phyloP scores from a whole-genome alignment of 768 basidiomycete species.

The Lactarius tabidus region DNA sequence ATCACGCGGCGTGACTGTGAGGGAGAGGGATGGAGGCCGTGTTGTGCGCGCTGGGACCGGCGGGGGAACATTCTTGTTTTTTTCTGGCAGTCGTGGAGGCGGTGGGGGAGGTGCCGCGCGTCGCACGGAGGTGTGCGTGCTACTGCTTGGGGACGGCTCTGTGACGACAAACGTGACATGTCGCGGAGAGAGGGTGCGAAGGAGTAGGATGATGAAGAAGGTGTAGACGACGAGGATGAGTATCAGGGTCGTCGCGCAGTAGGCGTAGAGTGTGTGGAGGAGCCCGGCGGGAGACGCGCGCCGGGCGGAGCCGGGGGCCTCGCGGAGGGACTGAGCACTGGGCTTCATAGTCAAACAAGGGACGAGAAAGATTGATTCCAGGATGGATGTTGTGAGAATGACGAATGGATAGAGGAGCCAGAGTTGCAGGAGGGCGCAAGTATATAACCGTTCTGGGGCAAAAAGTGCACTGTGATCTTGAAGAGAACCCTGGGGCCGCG shows the following conservation, averaged over 20 bases:
- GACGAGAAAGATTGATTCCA: neutral
- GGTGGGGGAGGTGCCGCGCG: neutral
- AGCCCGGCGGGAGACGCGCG: neutral
- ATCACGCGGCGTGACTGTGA: slow-evolving; percentile 14
- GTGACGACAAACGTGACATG: slow-evolving; percentile 10
- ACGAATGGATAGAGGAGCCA: neutral
- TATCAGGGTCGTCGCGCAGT: slow-evolving; percentile 14
- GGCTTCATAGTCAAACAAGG: slow-evolving; percentile 1
- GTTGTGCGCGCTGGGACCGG: neutral
- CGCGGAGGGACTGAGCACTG: neutral
- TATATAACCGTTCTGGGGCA: slow-evolving; percentile 15
- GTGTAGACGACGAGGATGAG: neutral
- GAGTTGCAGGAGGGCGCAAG: slow-evolving; percentile 7
- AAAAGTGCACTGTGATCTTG: neutral
- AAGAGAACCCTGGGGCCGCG: slow-evolving; percentile 2
- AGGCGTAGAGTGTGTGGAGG: slow-evolving; percentile 6
- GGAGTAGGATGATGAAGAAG: slow-evolving; percentile 12
- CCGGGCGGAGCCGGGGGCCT: neutral
- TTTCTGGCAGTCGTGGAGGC: neutral
- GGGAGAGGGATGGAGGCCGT: slow-evolving; percentile 6
- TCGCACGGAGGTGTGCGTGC: neutral
- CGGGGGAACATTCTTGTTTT: neutral
- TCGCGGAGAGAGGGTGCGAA: neutral
- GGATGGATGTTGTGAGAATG: neutral
- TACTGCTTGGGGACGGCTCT: neutral